Evolutionary conservation across 805 yeast species (phyloP), one percentile per base, ranked within the genome.

Genomic region (Candida ovalis): DNA sequence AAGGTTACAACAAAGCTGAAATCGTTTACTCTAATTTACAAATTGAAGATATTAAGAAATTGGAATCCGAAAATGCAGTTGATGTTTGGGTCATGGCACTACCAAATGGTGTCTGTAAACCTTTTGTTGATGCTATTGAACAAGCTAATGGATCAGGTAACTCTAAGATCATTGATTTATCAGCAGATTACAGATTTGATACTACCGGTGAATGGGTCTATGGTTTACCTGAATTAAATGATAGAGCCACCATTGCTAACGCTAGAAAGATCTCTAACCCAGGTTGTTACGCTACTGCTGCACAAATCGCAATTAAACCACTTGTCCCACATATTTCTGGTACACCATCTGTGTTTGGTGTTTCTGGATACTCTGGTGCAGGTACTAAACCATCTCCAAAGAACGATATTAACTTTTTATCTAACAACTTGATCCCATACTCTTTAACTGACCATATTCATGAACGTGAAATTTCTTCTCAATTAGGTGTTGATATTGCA

Each of bases 21-120:
- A 79, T 92, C 47, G 76, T 78, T 45, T 94, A 94, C 70, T 88
- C 88, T 52, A 94, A 91, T 69, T 75, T 94, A 58, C 91, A 85
- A 63, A 78, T 84, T 40, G 97, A 89, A 61, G 98, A 94, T 59
- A 85, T 94, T 55, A 81, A 81, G 62, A 71, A 74, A 54, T 71
- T 94, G 53, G 99, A 92, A 69, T 76, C 82, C 54, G 73, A 81
- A 42, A 80, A 82, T 43, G 87, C 80, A 46, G 88, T 94, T 49
- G 99, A 94, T 62, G 85, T 91, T 45, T 94, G 99, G 99, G 96
- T 95, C 24, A 94, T 95, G 99, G 99, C 99, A 1, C 77, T 94
- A 61, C 99, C 99, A 54, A 94, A 94, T 66, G 97, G 97, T 43
- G 97, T 94, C 35, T 94, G 98, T 64, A 82, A 83, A 64, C 94